Percentiles rank a stretch among this genome's conserved stretches.
Conservation (phyloP, 495 filamentous ascomycete species). For the Neurospora tetraspora region DNA sequence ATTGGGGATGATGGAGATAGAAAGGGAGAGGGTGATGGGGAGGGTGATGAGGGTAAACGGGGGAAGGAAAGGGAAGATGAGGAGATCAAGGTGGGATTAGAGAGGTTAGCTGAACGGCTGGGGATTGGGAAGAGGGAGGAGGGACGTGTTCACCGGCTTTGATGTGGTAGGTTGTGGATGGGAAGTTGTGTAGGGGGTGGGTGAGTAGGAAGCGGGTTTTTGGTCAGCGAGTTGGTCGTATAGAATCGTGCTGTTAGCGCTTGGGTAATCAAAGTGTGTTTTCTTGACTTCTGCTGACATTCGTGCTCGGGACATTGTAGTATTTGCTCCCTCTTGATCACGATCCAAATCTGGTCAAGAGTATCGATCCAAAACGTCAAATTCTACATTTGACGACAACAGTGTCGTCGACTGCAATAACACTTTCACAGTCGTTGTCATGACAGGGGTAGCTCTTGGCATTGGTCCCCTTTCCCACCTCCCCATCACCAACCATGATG, state of each 20-base stretch:
- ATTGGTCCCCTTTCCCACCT: neutral
- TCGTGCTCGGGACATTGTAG: neutral
- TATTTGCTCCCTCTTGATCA: too few relatives aligned
- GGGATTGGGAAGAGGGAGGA: neutral
- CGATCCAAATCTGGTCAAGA: neutral
- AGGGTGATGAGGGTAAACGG: neutral
- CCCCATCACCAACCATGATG: neutral
- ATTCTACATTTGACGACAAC: neutral
- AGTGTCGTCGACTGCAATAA: neutral
- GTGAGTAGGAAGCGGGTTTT: too few relatives aligned
- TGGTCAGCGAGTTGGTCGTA: neutral
- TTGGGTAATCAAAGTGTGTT: neutral
- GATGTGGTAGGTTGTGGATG: neutral
- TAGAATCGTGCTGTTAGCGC: neutral
- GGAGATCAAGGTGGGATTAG: neutral
- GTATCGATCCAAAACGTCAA: neutral
- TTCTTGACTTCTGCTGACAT: neutral
- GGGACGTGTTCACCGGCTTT: neutral
- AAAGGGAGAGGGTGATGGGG: neutral
- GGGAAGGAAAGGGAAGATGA: neutral
- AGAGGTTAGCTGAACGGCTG: neutral
- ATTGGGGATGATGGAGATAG: neutral
- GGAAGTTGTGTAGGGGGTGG: neutral
- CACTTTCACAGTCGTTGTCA: neutral
- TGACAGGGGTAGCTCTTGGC: neutral